Base-by-base conservation (phyloP, 2,329 filamentous ascomycete genomes). In the Penicillium sp. region DNA sequence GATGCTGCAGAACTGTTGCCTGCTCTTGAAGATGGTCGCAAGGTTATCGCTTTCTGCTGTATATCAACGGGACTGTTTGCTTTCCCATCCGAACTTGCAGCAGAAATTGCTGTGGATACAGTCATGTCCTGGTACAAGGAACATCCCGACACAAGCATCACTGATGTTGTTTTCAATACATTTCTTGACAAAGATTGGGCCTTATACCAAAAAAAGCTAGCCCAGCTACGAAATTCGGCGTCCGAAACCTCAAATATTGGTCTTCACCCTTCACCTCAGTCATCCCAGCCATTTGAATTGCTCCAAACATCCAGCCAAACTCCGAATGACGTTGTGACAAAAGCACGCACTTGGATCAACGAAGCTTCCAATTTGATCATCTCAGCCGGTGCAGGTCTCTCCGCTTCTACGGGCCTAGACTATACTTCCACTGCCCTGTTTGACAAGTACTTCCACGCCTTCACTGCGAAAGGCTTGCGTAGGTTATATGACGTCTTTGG, bases 401-500 rank as follows among this genome's bases (percentile, higher is more conserved):
- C 62, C 3, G 61, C 65, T 3, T 58, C 64, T 36, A 56, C 59
- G 11, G 62, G 64, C 0, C 55, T 66, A 0, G 64, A 66, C 49
- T 67, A 67, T 22, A 64, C 61, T 24, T 67, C 62, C 1, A 36
- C 43, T 1, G 24, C 46, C 58, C 68, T 67, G 2, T 67, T 67
- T 51, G 36, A 47, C 3, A 47, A 43, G 18, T 55, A 61, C 39
- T 66, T 65, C 40, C 64, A 64, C 3, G 60, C 56, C 52, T 70
- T 75, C 46, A 49, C 55, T 53, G 65, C 69, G 58, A 67, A 70
- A 48, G 75, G 59, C 1, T 47, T 66, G n/a, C 42, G 45, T 5
- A 50, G 51, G 1, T 38, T 66, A 13, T 62, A 66, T 42, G 63
- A 65, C 34, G 55, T 57, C 6, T 58, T 66, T 18, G 61, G 61